Evolutionary conservation across 2,329 filamentous ascomycete species (phyloP).

Genomic region (Colletotrichum liaoningense): DNA sequence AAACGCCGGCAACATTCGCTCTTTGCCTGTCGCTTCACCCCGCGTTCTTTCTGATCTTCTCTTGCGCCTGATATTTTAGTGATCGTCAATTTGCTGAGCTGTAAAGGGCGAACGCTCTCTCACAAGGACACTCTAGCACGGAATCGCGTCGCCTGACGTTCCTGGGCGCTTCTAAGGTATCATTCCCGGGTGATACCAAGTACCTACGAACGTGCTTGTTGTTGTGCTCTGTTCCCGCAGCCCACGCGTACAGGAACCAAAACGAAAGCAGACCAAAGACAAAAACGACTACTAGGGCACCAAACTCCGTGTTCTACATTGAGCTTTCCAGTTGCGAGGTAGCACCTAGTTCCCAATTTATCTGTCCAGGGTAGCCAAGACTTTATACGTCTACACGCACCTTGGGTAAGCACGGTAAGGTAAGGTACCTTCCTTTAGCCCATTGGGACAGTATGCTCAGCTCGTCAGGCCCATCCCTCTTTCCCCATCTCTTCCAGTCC

Average conservation of each 20-base stretch:
- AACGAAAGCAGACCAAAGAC: neutral
- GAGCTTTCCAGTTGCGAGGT: neutral
- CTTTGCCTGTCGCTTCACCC: neutral
- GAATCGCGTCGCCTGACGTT: neutral
- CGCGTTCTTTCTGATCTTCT: neutral
- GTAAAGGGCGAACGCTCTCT: neutral
- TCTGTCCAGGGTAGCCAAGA: neutral
- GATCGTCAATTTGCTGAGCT: neutral
- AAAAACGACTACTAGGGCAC: neutral
- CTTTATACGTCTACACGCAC: too few relatives aligned
- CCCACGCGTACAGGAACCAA: neutral
- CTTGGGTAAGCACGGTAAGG: too few relatives aligned
- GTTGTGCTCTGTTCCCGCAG: neutral
- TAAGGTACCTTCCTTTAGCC: neutral
- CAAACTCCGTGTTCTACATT: neutral
- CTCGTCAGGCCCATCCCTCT: neutral
- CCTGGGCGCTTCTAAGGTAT: neutral
- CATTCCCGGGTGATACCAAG: neutral
- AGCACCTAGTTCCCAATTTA: too few relatives aligned
- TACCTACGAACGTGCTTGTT: neutral
- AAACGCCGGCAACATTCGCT: neutral
- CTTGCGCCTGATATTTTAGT: neutral
- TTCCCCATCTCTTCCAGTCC: constrained; percentile 15
- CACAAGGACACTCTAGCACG: neutral
- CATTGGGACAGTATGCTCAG: neutral